Base-by-base conservation (phyloP, 2,329 filamentous ascomycete species). In the Ophiocordyceps unilateralis region DNA sequence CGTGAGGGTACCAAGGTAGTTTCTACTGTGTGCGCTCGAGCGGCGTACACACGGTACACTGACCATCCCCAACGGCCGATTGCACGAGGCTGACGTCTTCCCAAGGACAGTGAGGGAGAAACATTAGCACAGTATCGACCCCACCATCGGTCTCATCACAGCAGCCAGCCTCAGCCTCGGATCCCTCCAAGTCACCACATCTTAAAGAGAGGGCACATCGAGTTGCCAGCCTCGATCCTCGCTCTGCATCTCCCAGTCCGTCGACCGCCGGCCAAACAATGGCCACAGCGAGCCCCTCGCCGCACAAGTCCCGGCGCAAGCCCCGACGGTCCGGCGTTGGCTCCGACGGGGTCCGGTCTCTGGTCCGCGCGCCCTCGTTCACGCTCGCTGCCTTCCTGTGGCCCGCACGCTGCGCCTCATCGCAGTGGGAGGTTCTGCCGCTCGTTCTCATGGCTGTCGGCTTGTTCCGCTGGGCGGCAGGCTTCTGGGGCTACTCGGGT, bases 401-500 rank as follows among this genome's bases (percentile, higher is more conserved):
- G 85, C 87, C 88, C 41, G 83, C 87, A 20, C 81, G 88, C 49
- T 81, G 81, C 42, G 82, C 83, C 1, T 69, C 77, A 17, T 93
- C 88, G 43, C 83, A 89, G 83, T 96, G 91, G 89, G 78, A 94
- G 54, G 74, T 89, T 5, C 66, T 98, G 26, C 88, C 91, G 2
- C 66, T 93, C 52, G 80, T 94, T 5, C 67, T 98, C 43, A 94
- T 96, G 82, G 75, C 72, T 2, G 85, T 77, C n/a, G 88, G 87
- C 19, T 71, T 98, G 40, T 95, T 96, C 58, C 73, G 91, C 53
- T 96, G 91, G 91, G 81, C 84, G 26, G 83, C 86, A 40, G 83
- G 87, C 23, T 69, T 96, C 38, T 96, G 91, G 85, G 86, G 85
- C 45, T 95, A 96, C 60, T 98, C 91, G 53, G 91, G 84, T 87